Evolutionary conservation across 768 basidiomycete species (phyloP).

Genomic region (Termitomyces sp.): DNA sequence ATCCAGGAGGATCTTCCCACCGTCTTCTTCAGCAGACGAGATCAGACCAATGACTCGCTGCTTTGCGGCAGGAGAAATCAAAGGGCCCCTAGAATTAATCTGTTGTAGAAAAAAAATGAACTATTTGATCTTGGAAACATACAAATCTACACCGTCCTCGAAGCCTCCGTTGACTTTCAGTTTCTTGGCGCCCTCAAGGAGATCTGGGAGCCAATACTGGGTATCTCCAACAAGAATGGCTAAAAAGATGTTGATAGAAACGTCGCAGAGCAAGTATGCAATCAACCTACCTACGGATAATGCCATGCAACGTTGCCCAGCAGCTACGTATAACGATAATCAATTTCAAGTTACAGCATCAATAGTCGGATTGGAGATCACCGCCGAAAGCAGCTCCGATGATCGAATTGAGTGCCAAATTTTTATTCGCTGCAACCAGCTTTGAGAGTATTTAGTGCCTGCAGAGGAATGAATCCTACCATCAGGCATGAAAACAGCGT

Average conservation of each 20-base stretch:
- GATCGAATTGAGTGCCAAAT: conserved; percentile 86
- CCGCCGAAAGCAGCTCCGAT: conserved; percentile 92
- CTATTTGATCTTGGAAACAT: conserved; percentile 6
- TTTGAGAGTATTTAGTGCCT: not conserved
- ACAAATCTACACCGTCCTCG: conserved; percentile 82
- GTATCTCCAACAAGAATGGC: conserved; percentile 80
- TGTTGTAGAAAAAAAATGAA: not conserved
- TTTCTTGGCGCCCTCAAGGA: conserved; percentile 73
- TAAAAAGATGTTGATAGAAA: conserved; percentile 17
- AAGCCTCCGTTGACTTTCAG: conserved; percentile 90
- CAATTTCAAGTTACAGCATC: conserved; percentile 3
- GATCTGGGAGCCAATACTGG: conserved; percentile 78
- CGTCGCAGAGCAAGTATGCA: not conserved
- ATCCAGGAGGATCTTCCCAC: conserved; percentile 83
- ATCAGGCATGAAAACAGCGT: conserved; percentile 90
- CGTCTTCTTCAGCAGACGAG: conserved; percentile 67
- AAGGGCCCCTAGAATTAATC: conserved; percentile 48
- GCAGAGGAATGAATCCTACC: conserved; percentile 38
- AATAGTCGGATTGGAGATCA: conserved; percentile 21
- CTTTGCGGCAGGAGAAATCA: conserved; percentile 82
- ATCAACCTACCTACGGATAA: conserved; percentile 71
- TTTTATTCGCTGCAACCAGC: conserved; percentile 68
- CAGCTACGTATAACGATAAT: conserved; percentile 44
- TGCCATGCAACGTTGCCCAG: conserved; percentile 97
- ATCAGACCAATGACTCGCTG: conserved; percentile 71